These are phyloP conservation scores for Teratosphaeria viscida DNA, from an alignment of 2,329 filamentous ascomycete genomes.

Conservation along the genomic window DNA sequence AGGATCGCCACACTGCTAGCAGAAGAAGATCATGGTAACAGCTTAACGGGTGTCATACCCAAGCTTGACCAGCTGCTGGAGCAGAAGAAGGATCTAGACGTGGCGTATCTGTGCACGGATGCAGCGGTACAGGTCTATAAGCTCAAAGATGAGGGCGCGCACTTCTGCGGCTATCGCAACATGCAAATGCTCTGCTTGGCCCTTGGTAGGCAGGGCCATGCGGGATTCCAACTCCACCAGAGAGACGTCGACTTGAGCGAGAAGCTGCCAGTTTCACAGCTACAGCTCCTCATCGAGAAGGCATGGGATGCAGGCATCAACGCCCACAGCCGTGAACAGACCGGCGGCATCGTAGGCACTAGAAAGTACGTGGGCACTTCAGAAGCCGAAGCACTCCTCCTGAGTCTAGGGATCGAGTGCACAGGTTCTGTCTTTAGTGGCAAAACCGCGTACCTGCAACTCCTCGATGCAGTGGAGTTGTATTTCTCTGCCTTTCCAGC, in stretches of 20 bases:
- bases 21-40: conserved; percentile 22
- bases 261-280: conserved; percentile 59
- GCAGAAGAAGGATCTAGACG: conserved; percentile 51
- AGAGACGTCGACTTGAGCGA: conserved; percentile 20
- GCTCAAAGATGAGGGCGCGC: conserved; percentile 58
- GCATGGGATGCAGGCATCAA: conserved; percentile 86
- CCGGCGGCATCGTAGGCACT: conserved; percentile 73
- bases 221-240: neutral
- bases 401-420: conserved; percentile 51
- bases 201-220: conserved; percentile 16
- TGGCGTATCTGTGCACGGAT: conserved; percentile 69
- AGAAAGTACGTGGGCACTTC: conserved; percentile 94
- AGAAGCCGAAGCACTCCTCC: conserved; percentile 71
- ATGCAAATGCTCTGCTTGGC: conserved; percentile 67
- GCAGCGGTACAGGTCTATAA: conserved; percentile 71
- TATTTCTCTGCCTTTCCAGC: conserved; percentile 52
- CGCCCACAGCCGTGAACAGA: conserved; percentile 59
- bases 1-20: conserved; percentile 22
- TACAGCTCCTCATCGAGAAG: conserved; percentile 76
- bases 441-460: conserved; percentile 41
- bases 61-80: conserved; percentile 38
- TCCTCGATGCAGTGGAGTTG: conserved; percentile 55
- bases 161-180: conserved; percentile 90
- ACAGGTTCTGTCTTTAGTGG: conserved; percentile 42
- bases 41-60: conserved; percentile 31